Conservation (phyloP, 257 asterid species). For the Solanum tacnaense region DNA sequence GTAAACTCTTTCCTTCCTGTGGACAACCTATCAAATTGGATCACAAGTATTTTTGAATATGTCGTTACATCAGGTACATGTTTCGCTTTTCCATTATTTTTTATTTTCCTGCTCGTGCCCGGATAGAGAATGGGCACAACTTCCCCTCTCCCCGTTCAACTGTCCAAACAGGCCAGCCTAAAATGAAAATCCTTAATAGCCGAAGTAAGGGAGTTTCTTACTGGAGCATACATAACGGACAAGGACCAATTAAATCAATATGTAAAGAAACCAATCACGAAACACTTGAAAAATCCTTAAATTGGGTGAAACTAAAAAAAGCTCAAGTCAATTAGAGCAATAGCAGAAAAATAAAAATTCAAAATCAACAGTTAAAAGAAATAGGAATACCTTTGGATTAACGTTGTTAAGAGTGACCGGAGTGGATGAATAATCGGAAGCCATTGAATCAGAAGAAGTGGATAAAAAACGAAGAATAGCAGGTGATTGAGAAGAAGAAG, state of each 20-base stretch:
- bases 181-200: neutral
- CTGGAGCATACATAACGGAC: neutral
- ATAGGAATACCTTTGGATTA: conserved; percentile 27
- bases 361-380: neutral
- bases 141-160: neutral
- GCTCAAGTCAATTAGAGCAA: neutral
- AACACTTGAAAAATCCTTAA: neutral
- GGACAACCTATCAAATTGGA: too few species aligned
- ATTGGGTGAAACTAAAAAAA: neutral
- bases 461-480: neutral
- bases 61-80: neutral
- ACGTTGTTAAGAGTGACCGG: conserved; percentile 27
- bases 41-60: too few species aligned
- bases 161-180: neutral
- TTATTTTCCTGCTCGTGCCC: neutral
- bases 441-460: conserved; percentile 24
- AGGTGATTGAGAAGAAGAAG: neutral
- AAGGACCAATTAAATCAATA: neutral
- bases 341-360: neutral
- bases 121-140: neutral
- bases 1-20: too few species aligned
- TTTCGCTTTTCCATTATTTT: neutral
- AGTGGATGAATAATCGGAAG: conserved; percentile 28
- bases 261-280: neutral
- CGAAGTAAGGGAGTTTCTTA: neutral